These are phyloP conservation scores for Xylaria flabelliformis DNA, from an alignment of 495 filamentous ascomycete species.

Conservation along the genomic window DNA sequence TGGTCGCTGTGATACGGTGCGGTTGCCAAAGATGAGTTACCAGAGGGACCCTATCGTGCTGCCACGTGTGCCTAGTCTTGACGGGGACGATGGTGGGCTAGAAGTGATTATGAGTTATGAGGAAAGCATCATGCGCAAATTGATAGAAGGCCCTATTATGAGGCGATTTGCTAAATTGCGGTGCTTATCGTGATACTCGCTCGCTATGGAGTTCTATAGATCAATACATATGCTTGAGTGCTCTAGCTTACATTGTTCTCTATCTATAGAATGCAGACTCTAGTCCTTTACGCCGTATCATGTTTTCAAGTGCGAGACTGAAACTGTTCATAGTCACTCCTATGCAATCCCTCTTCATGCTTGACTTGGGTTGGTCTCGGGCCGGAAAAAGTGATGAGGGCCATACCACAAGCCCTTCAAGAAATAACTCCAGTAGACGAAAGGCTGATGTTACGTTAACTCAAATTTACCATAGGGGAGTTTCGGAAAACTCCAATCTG, in stretches of 20 bases:
- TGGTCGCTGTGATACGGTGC: constrained; percentile 38
- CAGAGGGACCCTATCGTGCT: constrained; percentile 41
- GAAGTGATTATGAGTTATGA: constrained; percentile 41
- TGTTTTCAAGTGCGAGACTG: neutral
- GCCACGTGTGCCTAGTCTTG: constrained; percentile 30
- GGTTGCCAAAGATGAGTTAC: constrained; percentile 32
- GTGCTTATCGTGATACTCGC: constrained; percentile 25
- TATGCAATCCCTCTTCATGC: neutral
- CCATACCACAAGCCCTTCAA: constrained; percentile 39
- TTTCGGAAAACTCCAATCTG: neutral
- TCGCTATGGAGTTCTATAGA: neutral
- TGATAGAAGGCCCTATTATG: constrained; percentile 27
- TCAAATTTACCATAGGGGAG: neutral
- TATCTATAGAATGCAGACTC: neutral
- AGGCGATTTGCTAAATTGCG: constrained; percentile 27
- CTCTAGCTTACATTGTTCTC: neutral
- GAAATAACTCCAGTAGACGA: constrained; percentile 39
- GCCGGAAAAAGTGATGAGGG: constrained; percentile 37
- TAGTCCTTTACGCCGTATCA: neutral
- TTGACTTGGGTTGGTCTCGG: constrained; percentile 23
- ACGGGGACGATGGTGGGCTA: constrained; percentile 27
- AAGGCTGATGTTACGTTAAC: constrained; percentile 30
- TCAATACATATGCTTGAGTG: neutral
- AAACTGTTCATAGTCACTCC: neutral
- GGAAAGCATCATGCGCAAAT: constrained; percentile 21